Conservation (phyloP, 257 asterid species). For the Solanum phureja region DNA sequence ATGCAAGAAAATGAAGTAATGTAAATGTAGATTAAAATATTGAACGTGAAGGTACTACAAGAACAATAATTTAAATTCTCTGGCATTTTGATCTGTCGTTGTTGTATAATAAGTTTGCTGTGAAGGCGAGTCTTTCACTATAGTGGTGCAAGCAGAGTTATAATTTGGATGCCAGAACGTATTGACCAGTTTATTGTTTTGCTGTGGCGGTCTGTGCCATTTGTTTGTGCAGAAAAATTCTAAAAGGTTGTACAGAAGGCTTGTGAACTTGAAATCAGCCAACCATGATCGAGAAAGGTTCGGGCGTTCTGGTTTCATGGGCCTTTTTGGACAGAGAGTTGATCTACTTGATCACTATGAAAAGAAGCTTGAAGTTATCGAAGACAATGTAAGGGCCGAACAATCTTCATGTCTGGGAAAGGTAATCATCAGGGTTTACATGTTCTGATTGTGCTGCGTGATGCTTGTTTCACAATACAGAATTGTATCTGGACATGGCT, state of each 20-base stretch:
- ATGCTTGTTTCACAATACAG: neutral
- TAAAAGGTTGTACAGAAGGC: slow-evolving; percentile 40
- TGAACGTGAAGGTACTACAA: neutral
- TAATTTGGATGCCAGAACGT: neutral
- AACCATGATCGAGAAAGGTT: slow-evolving; percentile 25
- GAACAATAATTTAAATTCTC: neutral
- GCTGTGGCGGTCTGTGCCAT: neutral
- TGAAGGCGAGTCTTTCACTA: neutral
- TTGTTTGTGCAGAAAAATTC: slow-evolving; percentile 40
- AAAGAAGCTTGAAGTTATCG: slow-evolving; percentile 63
- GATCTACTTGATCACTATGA: slow-evolving; percentile 49
- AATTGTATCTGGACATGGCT: neutral
- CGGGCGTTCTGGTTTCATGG: slow-evolving; percentile 50
- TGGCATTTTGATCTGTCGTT: neutral
- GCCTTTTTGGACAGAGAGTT: slow-evolving; percentile 49
- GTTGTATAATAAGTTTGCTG: neutral
- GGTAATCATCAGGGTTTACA: slow-evolving; percentile 30
- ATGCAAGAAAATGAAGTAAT: neutral
- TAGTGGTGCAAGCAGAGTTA: neutral
- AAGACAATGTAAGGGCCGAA: slow-evolving; percentile 56
- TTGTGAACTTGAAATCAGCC: slow-evolving; percentile 40
- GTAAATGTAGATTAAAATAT: neutral
- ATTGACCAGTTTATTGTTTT: neutral
- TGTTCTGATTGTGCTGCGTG: neutral
- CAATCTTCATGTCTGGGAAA: slow-evolving; percentile 48